Evolutionary conservation across 2,329 filamentous ascomycete genomes (phyloP).

Genomic region (Nigrograna mackinnonii): DNA sequence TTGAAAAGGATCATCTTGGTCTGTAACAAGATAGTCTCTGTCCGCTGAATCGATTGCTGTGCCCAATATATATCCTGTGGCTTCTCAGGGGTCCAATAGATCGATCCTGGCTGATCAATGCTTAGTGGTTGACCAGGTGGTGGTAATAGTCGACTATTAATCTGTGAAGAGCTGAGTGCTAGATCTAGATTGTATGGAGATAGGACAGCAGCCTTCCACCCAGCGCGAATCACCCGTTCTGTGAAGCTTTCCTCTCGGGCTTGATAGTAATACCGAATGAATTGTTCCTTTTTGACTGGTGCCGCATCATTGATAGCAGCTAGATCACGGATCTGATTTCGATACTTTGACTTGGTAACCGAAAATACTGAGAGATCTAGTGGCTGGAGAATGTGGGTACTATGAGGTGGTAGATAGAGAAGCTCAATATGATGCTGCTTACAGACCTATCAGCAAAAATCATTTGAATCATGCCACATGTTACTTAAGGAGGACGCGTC

Average conservation of each 20-base stretch:
- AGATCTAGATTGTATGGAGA: slow-evolving; percentile 3
- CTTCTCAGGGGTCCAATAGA: background rate
- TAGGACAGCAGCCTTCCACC: slow-evolving; percentile 2
- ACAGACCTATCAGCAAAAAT: too few species aligned
- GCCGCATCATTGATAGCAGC: slow-evolving; percentile 5
- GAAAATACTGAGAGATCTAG: slow-evolving; percentile 8
- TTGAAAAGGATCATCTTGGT: background rate
- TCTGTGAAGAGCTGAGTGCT: slow-evolving; percentile 2
- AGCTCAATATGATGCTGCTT: slow-evolving; percentile 4
- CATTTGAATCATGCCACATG: too few species aligned
- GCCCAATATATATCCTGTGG: background rate
- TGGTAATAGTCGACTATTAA: background rate
- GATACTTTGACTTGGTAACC: slow-evolving; percentile 6
- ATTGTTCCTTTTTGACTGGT: slow-evolving; percentile 13
- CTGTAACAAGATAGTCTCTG: background rate
- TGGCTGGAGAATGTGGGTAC: slow-evolving; percentile 7
- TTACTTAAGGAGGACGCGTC: too few species aligned
- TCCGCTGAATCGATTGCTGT: background rate
- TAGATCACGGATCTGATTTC: slow-evolving; percentile 4
- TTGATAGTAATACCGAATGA: slow-evolving; percentile 4
- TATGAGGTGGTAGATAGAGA: slow-evolving; percentile 5
- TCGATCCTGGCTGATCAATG: background rate
- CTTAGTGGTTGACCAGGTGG: background rate
- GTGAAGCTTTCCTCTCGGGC: slow-evolving; percentile 5
- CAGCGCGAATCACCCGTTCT: slow-evolving; percentile 1